Percentiles rank a stretch among this genome's conserved stretches.
Conservation (phyloP, 1,284 basidiomycete species). For the Butyriboletus pseudospeciosus region DNA sequence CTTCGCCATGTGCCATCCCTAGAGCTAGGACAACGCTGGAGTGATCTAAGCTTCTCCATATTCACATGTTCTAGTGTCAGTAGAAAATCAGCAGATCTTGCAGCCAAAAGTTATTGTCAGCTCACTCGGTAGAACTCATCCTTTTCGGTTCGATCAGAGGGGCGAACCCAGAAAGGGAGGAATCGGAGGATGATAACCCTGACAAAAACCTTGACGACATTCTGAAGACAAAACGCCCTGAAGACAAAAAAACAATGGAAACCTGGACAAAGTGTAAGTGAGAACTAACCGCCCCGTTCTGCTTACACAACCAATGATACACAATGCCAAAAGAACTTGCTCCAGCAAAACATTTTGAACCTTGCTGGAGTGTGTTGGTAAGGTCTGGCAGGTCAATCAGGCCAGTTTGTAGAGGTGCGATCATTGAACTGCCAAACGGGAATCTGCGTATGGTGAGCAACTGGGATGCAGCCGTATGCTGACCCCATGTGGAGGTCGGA, state of each 20-base stretch:
- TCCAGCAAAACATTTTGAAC: neutral
- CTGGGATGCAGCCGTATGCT: neutral
- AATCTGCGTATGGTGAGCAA: neutral
- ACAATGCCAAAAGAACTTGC: neutral
- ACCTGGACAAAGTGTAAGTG: neutral
- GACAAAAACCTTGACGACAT: neutral
- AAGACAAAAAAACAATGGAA: neutral
- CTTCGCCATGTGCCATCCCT: neutral
- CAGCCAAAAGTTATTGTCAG: neutral
- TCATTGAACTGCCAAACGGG: neutral
- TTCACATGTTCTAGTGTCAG: neutral
- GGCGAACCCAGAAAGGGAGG: neutral
- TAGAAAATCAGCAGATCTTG: neutral
- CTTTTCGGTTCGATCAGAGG: neutral
- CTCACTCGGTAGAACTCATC: constrained; percentile 1
- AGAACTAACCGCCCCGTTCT: neutral
- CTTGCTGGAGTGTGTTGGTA: neutral
- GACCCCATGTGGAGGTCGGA: neutral
- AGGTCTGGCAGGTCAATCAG: neutral
- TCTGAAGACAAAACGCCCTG: neutral
- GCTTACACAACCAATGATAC: neutral
- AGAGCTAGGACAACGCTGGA: neutral
- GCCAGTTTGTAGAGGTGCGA: neutral
- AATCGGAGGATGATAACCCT: constrained; percentile 1
- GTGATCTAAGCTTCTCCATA: constrained; percentile 5